Conservation (phyloP, 2,329 filamentous ascomycete genomes). For the Paracoccidioides brasiliensis region DNA sequence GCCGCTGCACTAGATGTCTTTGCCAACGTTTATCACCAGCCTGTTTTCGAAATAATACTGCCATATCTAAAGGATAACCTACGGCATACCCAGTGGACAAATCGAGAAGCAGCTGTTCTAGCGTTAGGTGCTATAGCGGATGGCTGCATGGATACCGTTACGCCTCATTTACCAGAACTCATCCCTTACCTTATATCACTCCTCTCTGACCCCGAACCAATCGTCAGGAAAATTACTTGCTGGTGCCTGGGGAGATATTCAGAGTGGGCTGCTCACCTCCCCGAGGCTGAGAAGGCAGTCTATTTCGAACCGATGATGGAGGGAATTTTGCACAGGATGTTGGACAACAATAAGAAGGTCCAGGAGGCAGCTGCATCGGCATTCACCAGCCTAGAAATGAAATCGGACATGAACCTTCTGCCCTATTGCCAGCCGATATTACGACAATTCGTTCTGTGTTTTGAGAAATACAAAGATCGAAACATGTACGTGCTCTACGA, state of each 20-base stretch:
- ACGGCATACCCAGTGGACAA: constrained; percentile 77
- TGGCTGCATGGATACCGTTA: constrained; percentile 80
- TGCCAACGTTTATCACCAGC: constrained; percentile 73
- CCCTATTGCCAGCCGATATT: constrained; percentile 86
- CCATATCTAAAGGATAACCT: constrained; percentile 87
- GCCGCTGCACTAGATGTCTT: constrained; percentile 91
- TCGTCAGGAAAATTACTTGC: constrained; percentile 92
- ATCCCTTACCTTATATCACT: constrained; percentile 82
- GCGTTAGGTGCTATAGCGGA: constrained; percentile 90
- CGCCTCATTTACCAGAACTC: constrained; percentile 78
- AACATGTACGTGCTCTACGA: constrained; percentile 99
- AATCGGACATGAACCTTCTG: constrained; percentile 64
- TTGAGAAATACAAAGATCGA: constrained; percentile 89
- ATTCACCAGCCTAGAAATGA: constrained; percentile 91
- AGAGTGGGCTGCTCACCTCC: constrained; percentile 72
- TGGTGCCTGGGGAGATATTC: constrained; percentile 95
- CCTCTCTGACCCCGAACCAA: constrained; percentile 70
- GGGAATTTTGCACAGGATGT: constrained; percentile 83
- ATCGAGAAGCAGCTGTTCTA: constrained; percentile 85
- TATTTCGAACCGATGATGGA: constrained; percentile 97
- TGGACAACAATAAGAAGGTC: constrained; percentile 94
- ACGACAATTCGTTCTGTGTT: constrained; percentile 82
- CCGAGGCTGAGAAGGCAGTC: constrained; percentile 52
- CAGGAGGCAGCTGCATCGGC: constrained; percentile 93
- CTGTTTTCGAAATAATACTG: constrained; percentile 81